These are phyloP conservation scores for Didymella exigua DNA, from an alignment of 2,329 filamentous ascomycete genomes.

Conservation along the genomic window DNA sequence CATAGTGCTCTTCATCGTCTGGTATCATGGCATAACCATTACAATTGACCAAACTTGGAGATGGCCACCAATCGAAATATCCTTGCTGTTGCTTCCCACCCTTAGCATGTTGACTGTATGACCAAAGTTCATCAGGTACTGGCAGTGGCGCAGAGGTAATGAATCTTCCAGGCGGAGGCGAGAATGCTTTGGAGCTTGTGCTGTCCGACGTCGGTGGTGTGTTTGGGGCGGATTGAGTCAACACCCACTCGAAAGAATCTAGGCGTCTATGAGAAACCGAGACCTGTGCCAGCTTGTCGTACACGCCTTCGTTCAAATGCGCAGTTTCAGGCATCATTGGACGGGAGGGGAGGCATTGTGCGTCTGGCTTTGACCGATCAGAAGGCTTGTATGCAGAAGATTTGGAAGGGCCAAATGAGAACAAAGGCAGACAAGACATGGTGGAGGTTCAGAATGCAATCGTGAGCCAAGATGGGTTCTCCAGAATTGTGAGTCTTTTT, in stretches of 20 bases:
- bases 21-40: slow-evolving; percentile 3
- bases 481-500: no score
- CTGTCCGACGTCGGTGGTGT: background rate
- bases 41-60: background rate
- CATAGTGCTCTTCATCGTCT: background rate
- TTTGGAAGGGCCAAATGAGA: slow-evolving; percentile 1
- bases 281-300: slow-evolving; percentile 11
- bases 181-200: background rate
- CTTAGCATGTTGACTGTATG: background rate
- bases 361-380: background rate
- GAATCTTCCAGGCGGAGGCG: background rate
- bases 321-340: background rate
- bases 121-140: slow-evolving; percentile 7
- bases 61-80: slow-evolving; percentile 14
- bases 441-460: background rate
- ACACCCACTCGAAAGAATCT: slow-evolving; percentile 14
- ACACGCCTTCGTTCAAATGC: background rate
- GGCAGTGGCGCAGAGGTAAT: slow-evolving; percentile 5
- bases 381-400: background rate
- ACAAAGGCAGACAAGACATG: slow-evolving; percentile 13
- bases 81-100: background rate
- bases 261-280: slow-evolving; percentile 12
- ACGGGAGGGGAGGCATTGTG: background rate
- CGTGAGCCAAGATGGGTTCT: no score
- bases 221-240: slow-evolving; percentile 9